Evolutionary conservation across 208 protist species (phyloP).

Genomic region (Tritrichomonas musculus): DNA sequence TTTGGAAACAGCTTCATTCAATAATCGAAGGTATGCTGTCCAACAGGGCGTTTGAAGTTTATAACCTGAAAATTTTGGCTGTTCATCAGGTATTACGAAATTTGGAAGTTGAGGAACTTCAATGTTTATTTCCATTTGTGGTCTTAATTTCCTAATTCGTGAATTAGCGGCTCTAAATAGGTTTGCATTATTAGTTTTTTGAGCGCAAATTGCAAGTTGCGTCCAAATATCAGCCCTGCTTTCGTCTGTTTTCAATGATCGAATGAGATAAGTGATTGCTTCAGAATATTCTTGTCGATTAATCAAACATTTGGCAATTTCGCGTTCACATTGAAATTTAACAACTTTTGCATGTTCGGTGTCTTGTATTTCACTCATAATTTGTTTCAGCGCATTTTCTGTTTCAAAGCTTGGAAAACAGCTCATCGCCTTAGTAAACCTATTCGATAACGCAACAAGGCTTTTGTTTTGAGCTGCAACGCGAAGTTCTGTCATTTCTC

Average conservation of each 20-base stretch:
- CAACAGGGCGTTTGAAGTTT: background rate
- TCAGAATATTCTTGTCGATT: background rate
- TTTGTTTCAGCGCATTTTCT: background rate
- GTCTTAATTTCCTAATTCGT: background rate
- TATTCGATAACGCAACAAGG: background rate
- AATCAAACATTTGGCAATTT: slow-evolving; percentile 4
- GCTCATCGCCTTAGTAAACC: background rate
- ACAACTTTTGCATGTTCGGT: background rate
- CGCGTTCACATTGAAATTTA: slow-evolving; percentile 23
- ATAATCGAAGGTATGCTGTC: background rate
- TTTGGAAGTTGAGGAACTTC: background rate
- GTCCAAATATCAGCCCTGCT: background rate
- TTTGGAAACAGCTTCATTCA: background rate
- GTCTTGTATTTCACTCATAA: background rate
- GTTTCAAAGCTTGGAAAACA: background rate
- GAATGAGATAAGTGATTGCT: slow-evolving; percentile 3
- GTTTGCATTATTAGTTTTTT: slow-evolving; percentile 2
- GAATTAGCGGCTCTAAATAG: background rate
- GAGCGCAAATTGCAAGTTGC: background rate
- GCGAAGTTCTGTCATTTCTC: background rate
- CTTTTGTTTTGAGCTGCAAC: background rate
- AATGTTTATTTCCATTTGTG: background rate
- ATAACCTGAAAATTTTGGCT: background rate
- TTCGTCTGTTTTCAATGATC: slow-evolving; percentile 20
- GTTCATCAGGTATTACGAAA: background rate